Percentiles rank a stretch among this genome's conserved stretches.
Conservation (phyloP, 768 basidiomycete species). For the Russula abietina region DNA sequence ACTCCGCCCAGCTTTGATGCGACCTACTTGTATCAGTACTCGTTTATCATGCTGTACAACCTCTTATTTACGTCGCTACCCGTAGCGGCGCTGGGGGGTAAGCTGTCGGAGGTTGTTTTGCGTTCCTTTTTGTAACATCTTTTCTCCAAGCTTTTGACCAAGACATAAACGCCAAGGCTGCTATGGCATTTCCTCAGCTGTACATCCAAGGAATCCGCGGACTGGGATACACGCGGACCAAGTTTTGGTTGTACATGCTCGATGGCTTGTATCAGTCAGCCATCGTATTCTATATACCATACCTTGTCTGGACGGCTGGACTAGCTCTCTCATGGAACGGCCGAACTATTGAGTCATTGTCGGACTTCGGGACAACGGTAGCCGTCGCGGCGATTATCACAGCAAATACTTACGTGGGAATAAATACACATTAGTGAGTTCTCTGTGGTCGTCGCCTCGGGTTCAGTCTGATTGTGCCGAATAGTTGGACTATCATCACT, state of each 20-base stretch:
- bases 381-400: constrained; percentile 81
- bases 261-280: constrained; percentile 93
- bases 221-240: constrained; percentile 82
- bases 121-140: constrained; percentile 4
- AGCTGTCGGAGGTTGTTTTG: constrained; percentile 23
- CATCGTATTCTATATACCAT: constrained; percentile 84
- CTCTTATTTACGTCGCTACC: constrained; percentile 91
- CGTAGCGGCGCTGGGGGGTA: constrained; percentile 85
- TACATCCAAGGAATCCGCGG: constrained; percentile 92
- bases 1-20: constrained; percentile 68
- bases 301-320: constrained; percentile 61
- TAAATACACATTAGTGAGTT: constrained; percentile 85
- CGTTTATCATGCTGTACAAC: constrained; percentile 88
- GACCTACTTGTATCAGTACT: constrained; percentile 92
- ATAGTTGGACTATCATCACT: constrained; percentile 76
- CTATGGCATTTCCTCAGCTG: constrained; percentile 90
- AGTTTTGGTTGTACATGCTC: constrained; percentile 93
- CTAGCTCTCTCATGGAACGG: constrained; percentile 70
- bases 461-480: constrained; percentile 3
- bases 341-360: constrained; percentile 65
- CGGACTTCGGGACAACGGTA: constrained; percentile 90
- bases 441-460: constrained; percentile 21
- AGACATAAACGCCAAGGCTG: constrained; percentile 85
- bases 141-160: constrained; percentile 75
- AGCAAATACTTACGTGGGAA: constrained; percentile 84